phyloP scores from a whole-genome alignment of 768 basidiomycete genomes.

The Phlebiopsis flavidoalba region DNA sequence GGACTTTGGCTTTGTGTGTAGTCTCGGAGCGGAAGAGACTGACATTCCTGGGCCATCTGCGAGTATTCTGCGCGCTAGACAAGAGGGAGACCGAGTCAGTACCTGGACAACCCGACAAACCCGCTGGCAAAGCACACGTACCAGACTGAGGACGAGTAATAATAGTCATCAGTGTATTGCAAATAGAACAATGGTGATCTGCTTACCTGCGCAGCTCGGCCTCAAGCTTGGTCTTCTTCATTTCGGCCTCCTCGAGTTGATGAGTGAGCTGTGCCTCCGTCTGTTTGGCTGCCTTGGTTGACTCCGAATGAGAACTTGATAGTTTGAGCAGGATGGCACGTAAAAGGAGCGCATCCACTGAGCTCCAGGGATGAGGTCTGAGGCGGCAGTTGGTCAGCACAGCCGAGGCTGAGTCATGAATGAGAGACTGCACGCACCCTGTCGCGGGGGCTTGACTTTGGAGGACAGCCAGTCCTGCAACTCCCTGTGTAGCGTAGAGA shows the following conservation, averaged over 20 bases:
- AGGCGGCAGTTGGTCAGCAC: conserved; percentile 5
- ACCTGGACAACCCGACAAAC: conserved; percentile 8
- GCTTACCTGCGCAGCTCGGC: conserved; percentile 69
- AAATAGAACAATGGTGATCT: conserved; percentile 7
- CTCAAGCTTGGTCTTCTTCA: conserved; percentile 54
- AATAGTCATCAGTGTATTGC: conserved; percentile 5
- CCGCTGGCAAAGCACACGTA: conserved; percentile 17
- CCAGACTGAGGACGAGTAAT: conserved; percentile 46
- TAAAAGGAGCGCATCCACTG: conserved; percentile 64
- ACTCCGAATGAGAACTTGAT: conserved; percentile 66
- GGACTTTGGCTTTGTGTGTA: conserved; percentile 48
- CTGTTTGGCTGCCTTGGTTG: conserved; percentile 59
- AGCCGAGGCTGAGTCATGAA: conserved; percentile 7
- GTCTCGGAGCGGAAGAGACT: conserved; percentile 63
- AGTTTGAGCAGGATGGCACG: conserved; percentile 83
- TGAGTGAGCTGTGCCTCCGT: conserved; percentile 57
- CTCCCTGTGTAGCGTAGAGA: conserved; percentile 71
- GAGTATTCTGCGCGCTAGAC: conserved; percentile 52
- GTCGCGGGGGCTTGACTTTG: conserved; percentile 53
- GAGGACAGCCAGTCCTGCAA: conserved; percentile 65
- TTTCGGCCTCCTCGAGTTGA: conserved; percentile 63
- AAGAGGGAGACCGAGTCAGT: conserved; percentile 4
- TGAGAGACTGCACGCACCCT: conserved; percentile 44
- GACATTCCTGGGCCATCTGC: conserved; percentile 69
- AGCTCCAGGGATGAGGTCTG: conserved; percentile 67